Evolutionary conservation across 169 alveolate species (phyloP).

Genomic region (Babesia bigemina): DNA sequence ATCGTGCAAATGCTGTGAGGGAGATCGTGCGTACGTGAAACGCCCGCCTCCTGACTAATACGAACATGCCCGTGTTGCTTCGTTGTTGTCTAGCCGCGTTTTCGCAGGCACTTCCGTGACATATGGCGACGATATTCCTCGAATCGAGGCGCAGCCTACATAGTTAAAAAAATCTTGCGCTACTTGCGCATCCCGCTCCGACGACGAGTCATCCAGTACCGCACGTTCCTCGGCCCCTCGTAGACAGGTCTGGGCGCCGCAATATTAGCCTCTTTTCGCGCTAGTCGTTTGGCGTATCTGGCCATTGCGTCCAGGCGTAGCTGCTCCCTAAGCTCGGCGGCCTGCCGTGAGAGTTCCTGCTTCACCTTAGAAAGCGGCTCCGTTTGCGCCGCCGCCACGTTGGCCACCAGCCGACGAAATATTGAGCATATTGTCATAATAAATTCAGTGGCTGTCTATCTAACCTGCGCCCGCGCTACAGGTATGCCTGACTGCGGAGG

Average conservation of each 20-base stretch:
- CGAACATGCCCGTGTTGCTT: too few relatives aligned
- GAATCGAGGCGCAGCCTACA: too few relatives aligned
- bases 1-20: too few relatives aligned
- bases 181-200: constrained; percentile 45
- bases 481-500: too few relatives aligned
- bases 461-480: not conserved
- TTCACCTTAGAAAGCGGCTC: not conserved
- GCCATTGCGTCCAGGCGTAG: constrained; percentile 20
- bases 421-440: not conserved
- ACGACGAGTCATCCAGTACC: constrained; percentile 57
- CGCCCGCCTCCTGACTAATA: too few relatives aligned
- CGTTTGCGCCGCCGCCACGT: not conserved
- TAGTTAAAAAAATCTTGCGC: not conserved
- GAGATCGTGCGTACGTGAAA: too few relatives aligned
- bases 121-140: too few relatives aligned
- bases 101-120: too few relatives aligned
- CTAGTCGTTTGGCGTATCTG: constrained; percentile 21
- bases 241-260: constrained; percentile 47
- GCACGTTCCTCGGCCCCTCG: constrained; percentile 65
- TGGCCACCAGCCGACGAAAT: constrained; percentile 3
- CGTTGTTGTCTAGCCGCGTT: too few relatives aligned
- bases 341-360: constrained; percentile 9
- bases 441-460: not conserved
- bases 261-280: constrained; percentile 36
- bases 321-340: constrained; percentile 7